Conservation (phyloP, 2,329 filamentous ascomycete species). For the Fusarium setosum region DNA sequence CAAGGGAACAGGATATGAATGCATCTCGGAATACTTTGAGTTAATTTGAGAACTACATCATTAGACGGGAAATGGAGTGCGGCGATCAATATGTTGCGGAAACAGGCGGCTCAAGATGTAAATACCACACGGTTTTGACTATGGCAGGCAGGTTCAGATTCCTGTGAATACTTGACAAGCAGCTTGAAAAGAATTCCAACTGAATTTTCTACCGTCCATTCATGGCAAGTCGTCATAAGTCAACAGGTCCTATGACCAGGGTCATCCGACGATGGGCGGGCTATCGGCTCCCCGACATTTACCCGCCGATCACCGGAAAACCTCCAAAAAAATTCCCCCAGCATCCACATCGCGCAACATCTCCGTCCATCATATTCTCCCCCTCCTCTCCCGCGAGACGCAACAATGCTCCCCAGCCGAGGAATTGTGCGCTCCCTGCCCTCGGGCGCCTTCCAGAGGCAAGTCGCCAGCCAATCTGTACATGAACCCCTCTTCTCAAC, state of each 20-base stretch:
- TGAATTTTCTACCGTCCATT: not conserved
- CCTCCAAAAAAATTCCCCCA: conserved; percentile 43
- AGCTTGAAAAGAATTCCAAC: not conserved
- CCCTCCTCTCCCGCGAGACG: conserved; percentile 35
- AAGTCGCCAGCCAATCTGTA: conserved; percentile 46
- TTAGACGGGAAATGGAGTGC: conserved; percentile 38
- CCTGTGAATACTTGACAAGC: not conserved
- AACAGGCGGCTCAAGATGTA: conserved; percentile 34
- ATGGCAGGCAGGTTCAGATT: not conserved
- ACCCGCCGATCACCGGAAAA: conserved; percentile 44
- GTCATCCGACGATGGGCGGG: conserved; percentile 19
- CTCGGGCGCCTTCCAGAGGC: conserved; percentile 47
- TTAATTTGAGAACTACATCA: too few relatives aligned
- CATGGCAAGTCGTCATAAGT: conserved; percentile 16
- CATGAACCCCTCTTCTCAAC: not conserved
- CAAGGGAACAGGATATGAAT: conserved; percentile 20
- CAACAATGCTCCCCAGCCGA: conserved; percentile 59
- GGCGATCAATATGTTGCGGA: conserved; percentile 16
- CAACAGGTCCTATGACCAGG: conserved; percentile 16
- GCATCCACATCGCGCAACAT: conserved; percentile 26
- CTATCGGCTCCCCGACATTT: conserved; percentile 47
- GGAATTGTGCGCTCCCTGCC: conserved; percentile 55
- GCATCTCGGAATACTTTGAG: conserved; percentile 37
- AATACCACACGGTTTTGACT: conserved; percentile 33
- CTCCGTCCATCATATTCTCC: conserved; percentile 31